Evolutionary conservation across 2,329 filamentous ascomycete species (phyloP).

Genomic region (Parastagonospora avenae): DNA sequence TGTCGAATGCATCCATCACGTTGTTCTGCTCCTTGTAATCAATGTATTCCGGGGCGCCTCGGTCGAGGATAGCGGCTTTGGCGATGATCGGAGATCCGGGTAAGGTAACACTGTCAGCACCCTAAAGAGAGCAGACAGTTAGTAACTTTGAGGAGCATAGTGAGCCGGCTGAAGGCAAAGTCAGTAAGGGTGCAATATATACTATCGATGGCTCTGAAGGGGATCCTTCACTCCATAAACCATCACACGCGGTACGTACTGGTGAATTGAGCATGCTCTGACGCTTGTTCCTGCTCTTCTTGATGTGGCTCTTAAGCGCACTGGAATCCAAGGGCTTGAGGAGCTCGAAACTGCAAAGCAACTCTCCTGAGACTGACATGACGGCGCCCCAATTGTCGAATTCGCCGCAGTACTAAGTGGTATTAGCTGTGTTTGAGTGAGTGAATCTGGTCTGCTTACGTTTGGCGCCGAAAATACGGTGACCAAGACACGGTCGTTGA

Average conservation of each 20-base stretch:
- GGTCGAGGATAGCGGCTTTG: slow-evolving; percentile 3
- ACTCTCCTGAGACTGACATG: slow-evolving; percentile 93
- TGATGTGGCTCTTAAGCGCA: slow-evolving; percentile 97
- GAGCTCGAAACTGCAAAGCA: slow-evolving; percentile 96
- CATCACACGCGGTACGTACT: slow-evolving; percentile 63
- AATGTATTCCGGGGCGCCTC: slow-evolving; percentile 11
- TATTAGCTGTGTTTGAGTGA: slow-evolving; percentile 17
- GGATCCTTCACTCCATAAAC: slow-evolving; percentile 15
- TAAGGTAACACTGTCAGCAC: slow-evolving; percentile 16
- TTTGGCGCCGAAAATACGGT: slow-evolving; percentile 98
- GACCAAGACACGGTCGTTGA: slow-evolving; percentile 90
- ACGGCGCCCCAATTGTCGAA: slow-evolving; percentile 99
- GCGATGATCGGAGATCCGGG: slow-evolving; percentile 19
- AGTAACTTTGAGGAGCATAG: slow-evolving; percentile 59
- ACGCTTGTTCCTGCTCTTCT: slow-evolving; percentile 93
- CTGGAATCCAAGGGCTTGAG: slow-evolving; percentile 95
- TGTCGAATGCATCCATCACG: slow-evolving; percentile 15
- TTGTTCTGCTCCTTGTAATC: slow-evolving; percentile 12
- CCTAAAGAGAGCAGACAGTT: slow-evolving; percentile 36
- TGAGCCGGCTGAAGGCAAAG: slow-evolving; percentile 50
- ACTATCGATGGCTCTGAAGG: slow-evolving; percentile 29
- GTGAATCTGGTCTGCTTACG: slow-evolving; percentile 63
- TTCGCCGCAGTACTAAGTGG: slow-evolving; percentile 85
- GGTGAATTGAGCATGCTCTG: slow-evolving; percentile 96
- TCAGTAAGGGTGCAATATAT: slow-evolving; percentile 39